Base-by-base conservation (phyloP, 192 early-diverging fungal species). In the Rhizophlyctis rosea region DNA sequence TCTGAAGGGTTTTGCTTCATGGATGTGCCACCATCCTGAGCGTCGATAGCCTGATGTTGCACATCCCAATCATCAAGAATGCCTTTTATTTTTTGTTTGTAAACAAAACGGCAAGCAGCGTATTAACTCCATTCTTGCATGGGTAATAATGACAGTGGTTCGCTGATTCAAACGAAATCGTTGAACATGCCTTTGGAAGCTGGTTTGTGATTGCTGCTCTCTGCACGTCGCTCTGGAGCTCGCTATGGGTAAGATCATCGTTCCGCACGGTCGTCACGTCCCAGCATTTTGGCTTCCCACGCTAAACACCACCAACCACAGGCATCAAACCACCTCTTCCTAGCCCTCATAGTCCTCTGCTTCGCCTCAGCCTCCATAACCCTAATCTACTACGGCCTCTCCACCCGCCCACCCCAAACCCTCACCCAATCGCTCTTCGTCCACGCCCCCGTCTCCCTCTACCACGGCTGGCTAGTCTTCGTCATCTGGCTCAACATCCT, bases 401-500 rank as follows among this genome's bases (percentile, higher is more conserved):
- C 68, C 65, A 60, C 54, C 44, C 67, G 62, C 34, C 68, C 70
- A 11, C 36, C 76, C 16, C 54, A 51, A 11, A 69, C 60, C 30
- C 47, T 57, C 56, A 51, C 49, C 23, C 79, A 89, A 39, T 62
- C 47, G 23, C 2, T 87, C 32, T 82, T 85, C 50, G 65, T 87
- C 31, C 84, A 85, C 65, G 78, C 83, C 35, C 87, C 87, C 63
- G 82, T 89, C 78, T 66, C 64, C 34, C 69, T 86, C 29, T 87
- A 80, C 73, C 82, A 86, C 70, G 86, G 81, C 30, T 85, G 83
- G 80, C 75, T 87, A 52, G 68, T 81, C 50, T 80, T 83, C 57
- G 61, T 84, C 39, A 54, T 70, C 67, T 67, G 83, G 64, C 62
- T 87, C 62, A 87, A 83, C 75, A 57, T 72, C 48, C 81, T 87